Conservation (phyloP, 2,329 filamentous ascomycete species). For the Cytospora piceicola region DNA sequence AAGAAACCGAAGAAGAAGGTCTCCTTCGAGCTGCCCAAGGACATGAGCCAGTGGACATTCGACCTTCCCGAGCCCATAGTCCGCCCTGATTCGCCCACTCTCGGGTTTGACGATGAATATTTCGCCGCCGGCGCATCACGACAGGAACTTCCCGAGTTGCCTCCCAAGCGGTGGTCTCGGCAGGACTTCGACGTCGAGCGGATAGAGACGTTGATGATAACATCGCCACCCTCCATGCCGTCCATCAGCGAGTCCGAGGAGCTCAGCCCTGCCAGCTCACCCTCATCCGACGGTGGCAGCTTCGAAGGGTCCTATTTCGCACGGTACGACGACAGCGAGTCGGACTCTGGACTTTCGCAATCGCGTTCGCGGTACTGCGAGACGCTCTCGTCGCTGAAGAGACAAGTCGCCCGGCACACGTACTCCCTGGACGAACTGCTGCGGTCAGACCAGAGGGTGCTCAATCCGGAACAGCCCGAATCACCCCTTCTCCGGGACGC, state of each 20-base stretch:
- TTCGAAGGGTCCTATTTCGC: slow-evolving; percentile 43
- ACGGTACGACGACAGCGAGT: slow-evolving; percentile 13
- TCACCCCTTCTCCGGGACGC: slow-evolving; percentile 17
- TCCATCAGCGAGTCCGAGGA: slow-evolving; percentile 31
- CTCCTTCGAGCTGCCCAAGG: slow-evolving; percentile 47
- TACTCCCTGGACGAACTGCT: slow-evolving; percentile 50
- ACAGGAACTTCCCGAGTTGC: slow-evolving; percentile 37
- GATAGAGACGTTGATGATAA: slow-evolving; percentile 28
- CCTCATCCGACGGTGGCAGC: slow-evolving; percentile 30
- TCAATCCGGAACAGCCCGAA: slow-evolving; percentile 11
- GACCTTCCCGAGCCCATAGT: slow-evolving; percentile 50
- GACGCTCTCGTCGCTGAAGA: slow-evolving; percentile 51
- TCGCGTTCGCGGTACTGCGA: slow-evolving; percentile 50
- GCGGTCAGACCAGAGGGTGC: slow-evolving; percentile 12
- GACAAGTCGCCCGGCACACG: slow-evolving; percentile 55
- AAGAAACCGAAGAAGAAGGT: slow-evolving; percentile 46
- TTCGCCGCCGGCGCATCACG: slow-evolving; percentile 35
- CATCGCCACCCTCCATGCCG: slow-evolving; percentile 27
- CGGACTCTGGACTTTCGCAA: slow-evolving; percentile 42
- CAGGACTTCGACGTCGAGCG: slow-evolving; percentile 20
- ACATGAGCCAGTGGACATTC: slow-evolving; percentile 38
- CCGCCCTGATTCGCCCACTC: slow-evolving; percentile 63
- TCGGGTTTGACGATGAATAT: slow-evolving; percentile 56
- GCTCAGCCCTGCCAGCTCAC: slow-evolving; percentile 24
- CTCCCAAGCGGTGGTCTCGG: slow-evolving; percentile 27